Evolutionary conservation across 805 yeast genomes (phyloP).

Genomic region (Candida hungchunana): DNA sequence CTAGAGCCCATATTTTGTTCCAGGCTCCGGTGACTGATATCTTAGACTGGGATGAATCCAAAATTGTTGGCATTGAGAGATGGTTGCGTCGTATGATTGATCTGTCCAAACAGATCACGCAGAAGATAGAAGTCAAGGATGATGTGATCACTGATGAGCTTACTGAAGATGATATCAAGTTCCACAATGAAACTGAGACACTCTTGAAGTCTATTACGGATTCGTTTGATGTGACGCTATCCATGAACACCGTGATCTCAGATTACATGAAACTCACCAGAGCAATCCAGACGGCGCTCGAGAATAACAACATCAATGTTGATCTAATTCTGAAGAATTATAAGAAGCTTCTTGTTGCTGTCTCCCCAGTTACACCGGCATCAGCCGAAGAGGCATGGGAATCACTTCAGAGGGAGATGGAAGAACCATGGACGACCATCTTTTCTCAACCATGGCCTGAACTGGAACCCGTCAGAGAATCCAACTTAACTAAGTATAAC

Average conservation of each 20-base stretch:
- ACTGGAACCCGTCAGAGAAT: slow-evolving; percentile 32
- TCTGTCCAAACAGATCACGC: slow-evolving; percentile 17
- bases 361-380: slow-evolving; percentile 81
- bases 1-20: slow-evolving; percentile 88
- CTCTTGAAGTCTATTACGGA: slow-evolving; percentile 47
- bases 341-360: slow-evolving; percentile 51
- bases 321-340: slow-evolving; percentile 45
- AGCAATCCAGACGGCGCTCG: slow-evolving; percentile 36
- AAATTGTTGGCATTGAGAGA: slow-evolving; percentile 81
- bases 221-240: slow-evolving; percentile 53
- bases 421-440: slow-evolving; percentile 44
- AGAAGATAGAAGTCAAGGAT: background rate
- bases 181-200: slow-evolving; percentile 55
- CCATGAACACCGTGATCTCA: slow-evolving; percentile 82
- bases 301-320: slow-evolving; percentile 32
- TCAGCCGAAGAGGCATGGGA: slow-evolving; percentile 83
- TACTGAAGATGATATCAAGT: slow-evolving; percentile 43
- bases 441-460: slow-evolving; percentile 66
- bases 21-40: slow-evolving; percentile 85
- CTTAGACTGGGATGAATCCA: slow-evolving; percentile 85
- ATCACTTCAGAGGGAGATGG: slow-evolving; percentile 24
- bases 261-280: slow-evolving; percentile 85
- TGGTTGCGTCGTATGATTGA: slow-evolving; percentile 67
- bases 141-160: slow-evolving; percentile 3
- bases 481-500: slow-evolving; percentile 40